Evolutionary conservation across 2,329 filamentous ascomycete species (phyloP).

Genomic region (Ceratocystis colombiana): DNA sequence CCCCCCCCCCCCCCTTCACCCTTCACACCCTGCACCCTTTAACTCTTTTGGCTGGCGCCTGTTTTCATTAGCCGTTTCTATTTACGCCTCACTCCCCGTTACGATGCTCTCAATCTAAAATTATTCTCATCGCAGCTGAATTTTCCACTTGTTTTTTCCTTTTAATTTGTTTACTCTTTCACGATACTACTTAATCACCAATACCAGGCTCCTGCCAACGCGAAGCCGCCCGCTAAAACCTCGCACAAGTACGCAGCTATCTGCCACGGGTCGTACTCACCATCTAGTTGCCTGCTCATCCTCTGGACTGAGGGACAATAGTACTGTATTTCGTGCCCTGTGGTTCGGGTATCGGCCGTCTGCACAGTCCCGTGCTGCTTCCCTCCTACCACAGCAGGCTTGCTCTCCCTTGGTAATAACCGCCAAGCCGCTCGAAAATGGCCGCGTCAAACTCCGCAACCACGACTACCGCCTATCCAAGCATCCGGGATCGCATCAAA

Average conservation of each 20-base stretch:
- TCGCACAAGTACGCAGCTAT: too few species aligned
- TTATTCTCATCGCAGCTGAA: background rate
- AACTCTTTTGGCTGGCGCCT: background rate
- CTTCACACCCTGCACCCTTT: background rate
- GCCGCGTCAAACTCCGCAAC: background rate
- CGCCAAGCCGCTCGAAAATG: background rate
- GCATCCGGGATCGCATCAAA: conserved; percentile 7
- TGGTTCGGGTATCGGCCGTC: background rate
- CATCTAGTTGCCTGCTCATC: too few species aligned
- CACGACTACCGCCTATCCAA: background rate
- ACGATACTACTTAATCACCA: background rate
- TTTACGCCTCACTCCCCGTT: conserved; percentile 7
- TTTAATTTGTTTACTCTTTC: background rate
- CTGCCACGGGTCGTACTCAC: too few species aligned
- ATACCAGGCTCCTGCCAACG: background rate
- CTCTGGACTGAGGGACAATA: background rate
- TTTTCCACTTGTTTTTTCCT: background rate
- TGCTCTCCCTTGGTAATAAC: background rate
- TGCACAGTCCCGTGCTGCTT: background rate
- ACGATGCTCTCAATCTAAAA: conserved; percentile 1
- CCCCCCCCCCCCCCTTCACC: background rate
- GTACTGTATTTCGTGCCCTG: background rate
- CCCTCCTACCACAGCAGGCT: background rate
- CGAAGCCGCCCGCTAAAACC: too few species aligned
- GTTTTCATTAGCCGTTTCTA: conserved; percentile 5